phyloP scores from a whole-genome alignment of 805 yeast genomes.

The Cyberlindnera mrakii region DNA sequence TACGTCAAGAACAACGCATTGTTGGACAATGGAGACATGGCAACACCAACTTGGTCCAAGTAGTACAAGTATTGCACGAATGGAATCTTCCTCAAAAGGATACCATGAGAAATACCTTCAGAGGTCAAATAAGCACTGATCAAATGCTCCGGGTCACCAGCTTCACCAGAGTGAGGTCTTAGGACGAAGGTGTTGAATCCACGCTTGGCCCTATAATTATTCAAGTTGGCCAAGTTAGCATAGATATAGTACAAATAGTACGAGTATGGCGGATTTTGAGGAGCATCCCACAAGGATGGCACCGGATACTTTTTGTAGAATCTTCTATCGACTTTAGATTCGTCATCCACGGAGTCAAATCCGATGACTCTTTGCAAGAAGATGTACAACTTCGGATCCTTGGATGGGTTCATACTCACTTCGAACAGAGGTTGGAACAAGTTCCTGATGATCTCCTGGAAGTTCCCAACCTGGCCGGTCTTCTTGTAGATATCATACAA shows the following conservation, averaged over 20 bases:
- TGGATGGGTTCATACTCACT: constrained; percentile 75
- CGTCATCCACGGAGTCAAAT: constrained; percentile 97
- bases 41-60: constrained; percentile 92
- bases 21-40: constrained; percentile 97
- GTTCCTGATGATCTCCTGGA: constrained; percentile 73
- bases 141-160: constrained; percentile 99
- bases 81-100: constrained; percentile 86
- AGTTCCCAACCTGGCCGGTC: constrained; percentile 60
- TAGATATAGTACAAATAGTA: constrained; percentile 87
- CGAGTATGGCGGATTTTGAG: constrained; percentile 93
- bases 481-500: constrained; percentile 84
- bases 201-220: constrained; percentile 70
- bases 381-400: constrained; percentile 86
- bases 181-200: constrained; percentile 87
- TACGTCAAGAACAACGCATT: constrained; percentile 93
- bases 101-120: constrained; percentile 94
- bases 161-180: constrained; percentile 98
- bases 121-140: constrained; percentile 84
- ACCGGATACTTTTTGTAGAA: constrained; percentile 77
- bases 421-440: constrained; percentile 86
- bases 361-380: constrained; percentile 94
- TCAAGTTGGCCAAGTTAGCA: constrained; percentile 81
- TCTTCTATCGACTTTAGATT: constrained; percentile 83
- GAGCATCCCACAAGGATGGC: constrained; percentile 76
- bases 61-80: constrained; percentile 90